Evolutionary conservation across 179 eudicot species (phyloP), one percentile per base, ranked within the genome.

Genomic region (Carnegiea gigantea): DNA sequence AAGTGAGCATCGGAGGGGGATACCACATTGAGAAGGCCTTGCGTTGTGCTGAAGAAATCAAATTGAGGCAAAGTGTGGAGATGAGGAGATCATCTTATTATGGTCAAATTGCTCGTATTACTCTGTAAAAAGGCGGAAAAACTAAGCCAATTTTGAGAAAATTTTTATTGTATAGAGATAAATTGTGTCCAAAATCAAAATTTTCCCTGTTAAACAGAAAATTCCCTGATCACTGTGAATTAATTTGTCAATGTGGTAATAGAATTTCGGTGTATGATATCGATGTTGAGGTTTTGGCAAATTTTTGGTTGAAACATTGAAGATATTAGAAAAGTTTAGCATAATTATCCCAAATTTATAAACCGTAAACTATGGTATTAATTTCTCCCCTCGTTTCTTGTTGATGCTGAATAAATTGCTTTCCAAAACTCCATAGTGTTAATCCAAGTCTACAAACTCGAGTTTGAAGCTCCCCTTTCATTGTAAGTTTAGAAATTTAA

Each of bases 1-100:
- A 96, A 86, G 99, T 96, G 40, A 91, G 98, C 82, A 91, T 90
- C 77, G 99, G 99, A 78, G 99, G 99, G 59, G 99, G 99, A 0
- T 95, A 91, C 83, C 97, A 95, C 49, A 91, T 95, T 40, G 99
- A 95, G 81, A 94, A 86, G 86, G 88, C 98, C 0, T 79, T 95
- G 73, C 84, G 98, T 65, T 95, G 99, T 82, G 99, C 99, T 36
- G 98, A 89, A 76, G 99, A 95, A 80, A 93, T 93, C 79, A 95
- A 92, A 76, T 78, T 88, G 3, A 87, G 86, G 23, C 93, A 91
- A 76, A 75, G 85, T 70, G 75, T 82, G 80, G 85, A 86, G 24
- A 87, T 83, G 48, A 86, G 87, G 83, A 70, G 73, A 70, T 33
- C 73, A 70, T 70, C 73, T 6, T 70, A 70, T 36, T 89, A 79